Evolutionary conservation across 1,284 basidiomycete species (phyloP), one percentile per base, ranked within the genome.

Genomic region (Cutaneotrichosporon cutaneum): DNA sequence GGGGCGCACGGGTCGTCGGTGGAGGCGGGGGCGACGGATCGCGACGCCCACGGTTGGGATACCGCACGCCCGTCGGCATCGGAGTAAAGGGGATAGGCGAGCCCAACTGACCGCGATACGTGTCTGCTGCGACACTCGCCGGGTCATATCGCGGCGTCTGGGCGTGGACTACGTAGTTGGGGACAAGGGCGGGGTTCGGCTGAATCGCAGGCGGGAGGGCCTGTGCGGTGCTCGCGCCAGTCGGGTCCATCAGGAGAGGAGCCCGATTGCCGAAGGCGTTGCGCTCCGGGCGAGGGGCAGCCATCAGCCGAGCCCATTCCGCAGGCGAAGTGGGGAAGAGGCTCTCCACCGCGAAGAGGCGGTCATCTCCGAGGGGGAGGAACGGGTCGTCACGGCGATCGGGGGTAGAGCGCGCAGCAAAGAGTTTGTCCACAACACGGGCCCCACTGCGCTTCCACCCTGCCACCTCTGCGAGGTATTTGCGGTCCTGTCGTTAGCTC

Each of bases 381-480:
- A 69, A 71, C 3, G 70, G 70, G 51, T 73, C 71, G 8, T 63
- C 48, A 5, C 59, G 32, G 1, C 47, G 27, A 5, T 63, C 50
- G 1, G 45, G 32, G 2, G 68, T 70, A 30, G 68, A 70, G 7
- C 70, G 60, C 2, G 57, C 59, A 2, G 57, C 67, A n/a, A 39
- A 63, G 33, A 68, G 7, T 54, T 69, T 68, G 58, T 61, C 50
- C 18, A 30, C 16, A n/a, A 56, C 33, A 7, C 13, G 21, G 18
- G 11, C 3, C 3, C 50, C 51, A 22, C 11, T 21, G 13, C 6
- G 36, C 10, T n/a, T 36, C 51, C 52, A 54, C 21, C 44, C 30
- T 9, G 39, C 33, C 16, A 52, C 30, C 8, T 56, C 18, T 30
- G 51, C 22, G 10, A 64, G 32, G 24, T 68, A 68, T 18, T 54